Base-by-base conservation (phyloP, 2,329 filamentous ascomycete species). In the Fusarium multiceps region DNA sequence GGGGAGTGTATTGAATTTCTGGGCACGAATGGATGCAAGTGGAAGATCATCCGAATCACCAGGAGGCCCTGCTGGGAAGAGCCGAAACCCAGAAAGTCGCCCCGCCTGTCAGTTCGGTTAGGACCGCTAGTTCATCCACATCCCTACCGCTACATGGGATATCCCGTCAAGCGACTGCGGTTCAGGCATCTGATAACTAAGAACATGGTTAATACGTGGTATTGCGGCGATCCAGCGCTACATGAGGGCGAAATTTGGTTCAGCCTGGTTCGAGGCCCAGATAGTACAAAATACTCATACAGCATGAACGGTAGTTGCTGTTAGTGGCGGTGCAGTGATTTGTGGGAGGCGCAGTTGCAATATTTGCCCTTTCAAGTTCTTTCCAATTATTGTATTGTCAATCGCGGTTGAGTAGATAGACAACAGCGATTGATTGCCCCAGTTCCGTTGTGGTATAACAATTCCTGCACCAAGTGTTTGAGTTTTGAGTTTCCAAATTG, bases 81-180 rank as follows among this genome's bases (percentile, higher is more conserved):
- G 63, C 63, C 67, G 54, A 66, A 66, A 48, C 40, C 28, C 50
- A 56, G 48, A 50, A 32, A 25, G 30, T 48, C 40, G 50, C 45
- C 63, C 68, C 68, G 60, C 68, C 68, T 72, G 64, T 69, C 68
- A 71, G 59, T 69, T 69, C 59, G 68, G 68, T 59, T 72, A 49
- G 47, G 68, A 69, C 66, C 66, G 59, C 65, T 71, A 72, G 68
- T 42, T 56, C 62, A 59, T 45, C 58, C 64, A 32, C 20, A 71
- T 58, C 68, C 67, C 64, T 71, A 34, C 49, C 50, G 40, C 42
- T 46, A 32, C 51, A 63, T 42, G 32, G 47, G n/a, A 45, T 28
- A 21, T 55, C 37, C 62, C 41, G 50, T 40, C 57, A 54, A 54
- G 56, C 64, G 48, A 32, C 25, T 37, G 27, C 46, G 46, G 55